Percentiles rank a stretch among this genome's conserved stretches.
Conservation (phyloP, 179 eudicot species). For the Pouteria campechiana region DNA sequence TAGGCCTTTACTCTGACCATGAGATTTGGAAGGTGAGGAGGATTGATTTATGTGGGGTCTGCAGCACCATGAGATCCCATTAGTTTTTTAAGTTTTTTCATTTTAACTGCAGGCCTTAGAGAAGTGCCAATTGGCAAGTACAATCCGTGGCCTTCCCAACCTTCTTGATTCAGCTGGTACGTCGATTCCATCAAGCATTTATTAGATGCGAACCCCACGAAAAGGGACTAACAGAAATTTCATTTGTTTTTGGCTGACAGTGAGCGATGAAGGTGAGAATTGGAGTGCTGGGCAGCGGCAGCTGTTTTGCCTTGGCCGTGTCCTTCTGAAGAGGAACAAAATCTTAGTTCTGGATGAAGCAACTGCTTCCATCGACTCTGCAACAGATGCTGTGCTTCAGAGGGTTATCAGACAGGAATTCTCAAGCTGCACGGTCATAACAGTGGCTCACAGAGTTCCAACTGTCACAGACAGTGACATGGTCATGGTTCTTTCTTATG, state of each 20-base stretch:
- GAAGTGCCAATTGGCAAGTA: too few relatives aligned
- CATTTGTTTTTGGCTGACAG: too few relatives aligned
- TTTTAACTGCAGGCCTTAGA: too few relatives aligned
- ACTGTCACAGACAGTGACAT: constrained; percentile 86
- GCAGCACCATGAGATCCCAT: too few relatives aligned
- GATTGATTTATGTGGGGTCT: too few relatives aligned
- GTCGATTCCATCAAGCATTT: too few relatives aligned
- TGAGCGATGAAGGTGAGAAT: constrained; percentile 65
- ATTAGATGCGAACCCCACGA: too few relatives aligned
- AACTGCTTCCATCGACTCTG: constrained; percentile 71
- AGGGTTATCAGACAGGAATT: constrained; percentile 62
- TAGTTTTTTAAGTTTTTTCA: too few relatives aligned
- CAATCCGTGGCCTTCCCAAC: too few relatives aligned
- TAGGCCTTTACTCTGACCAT: constrained; percentile 37
- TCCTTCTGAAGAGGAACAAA: constrained; percentile 55
- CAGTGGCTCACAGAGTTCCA: constrained; percentile 78
- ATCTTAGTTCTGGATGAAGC: constrained; percentile 79
- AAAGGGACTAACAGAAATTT: too few relatives aligned
- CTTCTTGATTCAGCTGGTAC: too few relatives aligned
- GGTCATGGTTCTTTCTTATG: constrained; percentile 67
- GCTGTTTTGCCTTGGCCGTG: constrained; percentile 67
- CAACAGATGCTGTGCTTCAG: constrained; percentile 59
- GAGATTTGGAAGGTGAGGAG: constrained; percentile 79
- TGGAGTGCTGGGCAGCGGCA: constrained; percentile 94
- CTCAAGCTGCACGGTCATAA: constrained; percentile 63